Percentiles rank a stretch among this genome's conserved stretches.
These are phyloP conservation scores for Paraphoma sp. DNA, from an alignment of 2,329 filamentous ascomycete genomes.

Conservation along the genomic window DNA sequence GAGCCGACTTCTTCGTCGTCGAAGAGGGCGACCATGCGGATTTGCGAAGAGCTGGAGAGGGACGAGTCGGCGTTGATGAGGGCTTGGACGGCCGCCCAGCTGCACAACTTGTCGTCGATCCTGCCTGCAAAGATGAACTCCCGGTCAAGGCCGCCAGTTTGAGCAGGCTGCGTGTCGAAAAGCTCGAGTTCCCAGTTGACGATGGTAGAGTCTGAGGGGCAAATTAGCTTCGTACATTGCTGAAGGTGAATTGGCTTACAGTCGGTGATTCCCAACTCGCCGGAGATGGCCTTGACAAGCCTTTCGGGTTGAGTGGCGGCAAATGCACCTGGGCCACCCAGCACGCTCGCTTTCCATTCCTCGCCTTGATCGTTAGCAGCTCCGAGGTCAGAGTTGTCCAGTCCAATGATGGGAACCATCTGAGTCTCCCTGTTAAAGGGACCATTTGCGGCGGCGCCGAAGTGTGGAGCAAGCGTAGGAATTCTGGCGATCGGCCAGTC, in stretches of 20 bases:
- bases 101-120: slow-evolving; percentile 98
- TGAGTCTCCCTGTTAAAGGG: slow-evolving; percentile 88
- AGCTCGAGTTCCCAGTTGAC: slow-evolving; percentile 98
- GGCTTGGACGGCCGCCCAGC: slow-evolving; percentile 85
- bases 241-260: slow-evolving; percentile 41
- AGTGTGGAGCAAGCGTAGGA: slow-evolving; percentile 91
- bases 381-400: slow-evolving; percentile 72
- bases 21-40: slow-evolving; percentile 93
- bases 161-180: slow-evolving; percentile 86
- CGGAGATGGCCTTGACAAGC: slow-evolving; percentile 82
- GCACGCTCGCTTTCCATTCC: slow-evolving; percentile 48
- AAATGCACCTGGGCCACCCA: slow-evolving; percentile 76
- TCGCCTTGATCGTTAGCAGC: slow-evolving; percentile 38
- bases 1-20: slow-evolving; percentile 98
- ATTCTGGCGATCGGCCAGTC: slow-evolving; percentile 92
- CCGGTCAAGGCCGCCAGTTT: slow-evolving; percentile 82
- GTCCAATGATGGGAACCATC: slow-evolving; percentile 90
- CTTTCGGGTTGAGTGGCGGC: slow-evolving; percentile 82
- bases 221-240: slow-evolving; percentile 10
- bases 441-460: slow-evolving; percentile 72
- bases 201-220: slow-evolving; percentile 66
- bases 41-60: slow-evolving; percentile 65
- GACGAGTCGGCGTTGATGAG: slow-evolving; percentile 69
- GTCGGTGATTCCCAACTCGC: slow-evolving; percentile 75
- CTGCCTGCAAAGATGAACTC: slow-evolving; percentile 95